Evolutionary conservation across 768 basidiomycete genomes (phyloP), one percentile per base, ranked within the genome.

Genomic region (Postia placenta): DNA sequence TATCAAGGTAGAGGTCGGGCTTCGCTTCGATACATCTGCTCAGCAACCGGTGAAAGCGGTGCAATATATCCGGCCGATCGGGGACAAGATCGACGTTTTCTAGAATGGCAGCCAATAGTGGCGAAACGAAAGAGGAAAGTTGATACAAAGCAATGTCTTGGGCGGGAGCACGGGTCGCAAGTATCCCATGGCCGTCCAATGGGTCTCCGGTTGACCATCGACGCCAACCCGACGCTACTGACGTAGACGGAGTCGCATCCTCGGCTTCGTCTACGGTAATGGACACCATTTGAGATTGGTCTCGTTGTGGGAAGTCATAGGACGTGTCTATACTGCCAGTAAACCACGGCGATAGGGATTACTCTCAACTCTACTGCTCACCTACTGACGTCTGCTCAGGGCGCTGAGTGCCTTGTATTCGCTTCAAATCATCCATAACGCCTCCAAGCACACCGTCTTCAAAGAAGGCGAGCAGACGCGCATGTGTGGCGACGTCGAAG

Each of bases 1-100:
- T 48, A 64, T 92, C 89, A 37, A 80, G 69, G 60, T 83, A 83
- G 3, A 78, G 71, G 62, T 92, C 88, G 0, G 75, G 70, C 59
- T 90, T 92, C 26, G 71, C 66, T 22, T 64, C 67, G 14, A 80
- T 63, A 23, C 90, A 71, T 15, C 75, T 61, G 22, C 69, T 64
- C 24, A 91, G 59, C 12, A 91, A 66, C 11, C 73, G 72, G 53
- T 74, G 72, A 42, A 86, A 70, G 12, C 74, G 72, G 53, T 79
- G 67, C 17, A 72, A 55, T 3, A 71, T 70, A 41, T 75, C 70
- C 47, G 60, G 49, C 45, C 66, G 56, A 42, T 61, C 45, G 35
- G 52, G 47, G 11, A 61, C 54, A 46, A 73, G 57, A 48, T 82
- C 72, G 37, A 87, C 67, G 38, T 67, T 70, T 51, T 85, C 82